These are phyloP conservation scores for Mycena rosella DNA, from an alignment of 768 basidiomycete species.

Conservation along the genomic window DNA sequence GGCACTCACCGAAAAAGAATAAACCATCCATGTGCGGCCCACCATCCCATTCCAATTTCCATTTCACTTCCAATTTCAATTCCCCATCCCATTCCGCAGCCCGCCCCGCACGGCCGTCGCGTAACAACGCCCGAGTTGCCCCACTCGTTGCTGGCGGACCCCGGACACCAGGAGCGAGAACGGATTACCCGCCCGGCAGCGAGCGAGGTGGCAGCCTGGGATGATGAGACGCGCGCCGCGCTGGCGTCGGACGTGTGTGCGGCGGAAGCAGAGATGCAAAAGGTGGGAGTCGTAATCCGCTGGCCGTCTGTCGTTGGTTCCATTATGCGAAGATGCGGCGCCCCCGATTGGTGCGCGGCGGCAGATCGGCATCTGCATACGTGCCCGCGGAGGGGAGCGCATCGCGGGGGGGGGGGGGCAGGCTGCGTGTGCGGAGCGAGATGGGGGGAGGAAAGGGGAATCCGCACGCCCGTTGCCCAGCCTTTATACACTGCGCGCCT, in stretches of 20 bases:
- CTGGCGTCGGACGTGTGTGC: too few species aligned
- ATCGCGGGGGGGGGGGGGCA: neutral
- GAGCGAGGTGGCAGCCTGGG: too few species aligned
- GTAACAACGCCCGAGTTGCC: constrained; percentile 5
- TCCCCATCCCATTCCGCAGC: neutral
- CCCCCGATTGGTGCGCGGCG: constrained; percentile 11
- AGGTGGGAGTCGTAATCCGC: too few species aligned
- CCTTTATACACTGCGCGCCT: constrained; percentile 30
- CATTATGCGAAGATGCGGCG: neutral
- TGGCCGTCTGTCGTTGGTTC: neutral
- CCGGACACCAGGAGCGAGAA: constrained; percentile 24
- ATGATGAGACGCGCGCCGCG: too few species aligned
- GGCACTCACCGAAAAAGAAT: neutral
- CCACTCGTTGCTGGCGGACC: constrained; percentile 6
- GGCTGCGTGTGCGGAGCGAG: constrained; percentile 1
- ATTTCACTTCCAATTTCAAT: neutral
- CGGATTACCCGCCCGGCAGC: constrained; percentile 14
- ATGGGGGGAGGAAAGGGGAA: constrained; percentile 23
- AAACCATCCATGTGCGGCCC: too few species aligned
- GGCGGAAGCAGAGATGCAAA: too few species aligned
- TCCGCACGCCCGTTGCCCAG: neutral
- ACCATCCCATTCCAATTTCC: too few species aligned
- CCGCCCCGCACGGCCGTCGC: constrained; percentile 8
- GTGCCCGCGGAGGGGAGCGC: neutral
- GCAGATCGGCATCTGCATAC: neutral